Percentiles rank a stretch among this genome's conserved stretches.
These are phyloP conservation scores for Cryptococcus sp. DNA, from an alignment of 1,284 basidiomycete genomes.

Conservation along the genomic window DNA sequence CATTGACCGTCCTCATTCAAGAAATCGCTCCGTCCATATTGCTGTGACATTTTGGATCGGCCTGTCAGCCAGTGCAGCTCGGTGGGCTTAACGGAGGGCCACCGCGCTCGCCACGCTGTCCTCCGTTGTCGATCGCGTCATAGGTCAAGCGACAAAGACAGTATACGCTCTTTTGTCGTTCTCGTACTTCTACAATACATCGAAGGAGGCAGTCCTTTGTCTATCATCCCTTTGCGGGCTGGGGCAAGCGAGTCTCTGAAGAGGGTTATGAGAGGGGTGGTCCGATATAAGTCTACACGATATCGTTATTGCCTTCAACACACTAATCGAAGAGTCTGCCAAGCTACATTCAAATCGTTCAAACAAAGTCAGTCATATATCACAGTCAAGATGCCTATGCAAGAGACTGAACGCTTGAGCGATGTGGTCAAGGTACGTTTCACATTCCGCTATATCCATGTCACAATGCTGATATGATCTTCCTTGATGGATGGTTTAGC, in stretches of 20 bases:
- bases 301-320: not conserved
- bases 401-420: conserved; percentile 30
- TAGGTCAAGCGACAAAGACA: too few relatives aligned
- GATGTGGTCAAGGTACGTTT: conserved; percentile 37
- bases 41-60: too few relatives aligned
- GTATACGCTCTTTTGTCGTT: too few relatives aligned
- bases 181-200: too few relatives aligned
- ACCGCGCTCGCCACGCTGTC: too few relatives aligned
- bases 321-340: not conserved
- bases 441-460: not conserved
- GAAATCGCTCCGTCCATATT: too few relatives aligned
- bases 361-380: not conserved
- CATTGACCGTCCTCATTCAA: too few relatives aligned
- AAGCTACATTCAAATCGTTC: not conserved
- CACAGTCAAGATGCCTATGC: conserved; percentile 18
- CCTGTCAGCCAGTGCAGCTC: too few relatives aligned
- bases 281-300: not conserved
- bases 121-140: too few relatives aligned
- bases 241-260: not conserved
- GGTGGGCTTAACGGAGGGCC: too few relatives aligned
- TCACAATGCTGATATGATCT: not conserved
- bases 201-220: not conserved
- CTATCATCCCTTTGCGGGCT: not conserved
- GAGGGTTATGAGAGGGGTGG: not conserved
- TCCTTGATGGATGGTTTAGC: conserved; percentile 25